These are phyloP conservation scores for Aquilaria malaccensis DNA, from an alignment of 345 rosid species.

Conservation along the genomic window DNA sequence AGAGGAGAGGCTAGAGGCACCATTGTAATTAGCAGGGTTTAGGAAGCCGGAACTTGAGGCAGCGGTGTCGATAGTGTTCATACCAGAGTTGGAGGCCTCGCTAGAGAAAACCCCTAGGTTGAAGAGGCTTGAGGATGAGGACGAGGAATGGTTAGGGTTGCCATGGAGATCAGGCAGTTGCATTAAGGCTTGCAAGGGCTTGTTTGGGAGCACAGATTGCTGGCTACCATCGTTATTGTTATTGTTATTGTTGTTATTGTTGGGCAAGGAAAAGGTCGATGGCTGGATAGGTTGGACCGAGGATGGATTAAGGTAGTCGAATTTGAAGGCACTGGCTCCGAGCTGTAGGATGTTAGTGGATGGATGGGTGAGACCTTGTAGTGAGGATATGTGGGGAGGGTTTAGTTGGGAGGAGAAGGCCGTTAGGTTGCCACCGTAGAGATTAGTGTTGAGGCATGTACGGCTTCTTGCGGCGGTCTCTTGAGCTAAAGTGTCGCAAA, in stretches of 20 bases:
- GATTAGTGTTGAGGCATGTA: conserved; percentile 40
- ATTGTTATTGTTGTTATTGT: conserved; percentile 41
- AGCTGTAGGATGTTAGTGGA: conserved; percentile 36
- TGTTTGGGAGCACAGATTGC: conserved; percentile 21
- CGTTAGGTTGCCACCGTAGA: conserved; percentile 38
- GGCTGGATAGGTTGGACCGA: conserved; percentile 24
- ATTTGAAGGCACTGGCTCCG: conserved; percentile 36
- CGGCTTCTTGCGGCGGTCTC: conserved; percentile 68
- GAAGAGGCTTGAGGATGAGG: conserved; percentile 31
- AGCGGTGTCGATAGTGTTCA: conserved; percentile 3
- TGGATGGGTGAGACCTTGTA: conserved; percentile 26
- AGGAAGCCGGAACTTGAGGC: conserved; percentile 5
- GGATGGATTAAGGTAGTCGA: conserved; percentile 42
- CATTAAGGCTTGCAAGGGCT: conserved; percentile 38
- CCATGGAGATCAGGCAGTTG: conserved; percentile 43
- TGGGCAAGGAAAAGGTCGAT: conserved; percentile 47
- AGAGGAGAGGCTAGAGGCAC: conserved; percentile 11
- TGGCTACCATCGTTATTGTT: conserved; percentile 16
- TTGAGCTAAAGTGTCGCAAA: conserved; percentile 81
- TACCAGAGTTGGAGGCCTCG: conserved; percentile 14
- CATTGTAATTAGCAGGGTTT: conserved; percentile 9
- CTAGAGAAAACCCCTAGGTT: conserved; percentile 49
- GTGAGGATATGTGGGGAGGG: conserved; percentile 32
- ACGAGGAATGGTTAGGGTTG: conserved; percentile 5
- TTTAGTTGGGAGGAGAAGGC: conserved; percentile 41